Percentiles rank a stretch among this genome's conserved stretches.
Evolutionary conservation across 2,329 filamentous ascomycete genomes (phyloP).

Genomic region (Neopestalotiopsis sp.): DNA sequence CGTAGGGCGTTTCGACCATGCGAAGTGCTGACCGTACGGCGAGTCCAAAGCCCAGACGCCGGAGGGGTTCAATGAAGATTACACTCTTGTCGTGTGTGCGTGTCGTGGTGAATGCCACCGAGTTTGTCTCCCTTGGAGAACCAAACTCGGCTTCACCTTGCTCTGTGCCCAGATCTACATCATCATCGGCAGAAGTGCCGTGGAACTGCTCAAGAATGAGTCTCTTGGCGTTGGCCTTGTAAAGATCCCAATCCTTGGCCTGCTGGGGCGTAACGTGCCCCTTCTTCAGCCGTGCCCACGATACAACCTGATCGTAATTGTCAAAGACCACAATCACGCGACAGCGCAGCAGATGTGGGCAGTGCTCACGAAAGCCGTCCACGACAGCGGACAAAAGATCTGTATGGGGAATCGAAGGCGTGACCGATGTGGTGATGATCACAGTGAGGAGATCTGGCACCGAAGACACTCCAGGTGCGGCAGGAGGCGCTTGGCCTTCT

Average conservation of each 20-base stretch:
- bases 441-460: constrained; percentile 40
- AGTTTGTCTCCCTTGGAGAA: constrained; percentile 42
- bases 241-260: constrained; percentile 46
- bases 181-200: not conserved
- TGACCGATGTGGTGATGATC: constrained; percentile 61
- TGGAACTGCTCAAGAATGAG: constrained; percentile 43
- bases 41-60: constrained; percentile 57
- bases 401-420: constrained; percentile 58
- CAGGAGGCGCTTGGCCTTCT: not conserved
- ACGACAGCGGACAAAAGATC: constrained; percentile 56
- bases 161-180: constrained; percentile 21
- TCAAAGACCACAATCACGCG: constrained; percentile 58
- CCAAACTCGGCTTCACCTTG: constrained; percentile 54
- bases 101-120: constrained; percentile 42
- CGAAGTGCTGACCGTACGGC: constrained; percentile 59
- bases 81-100: constrained; percentile 43
- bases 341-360: constrained; percentile 46
- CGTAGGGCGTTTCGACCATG: constrained; percentile 52
- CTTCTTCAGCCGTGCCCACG: constrained; percentile 55
- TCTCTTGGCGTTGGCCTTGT: constrained; percentile 53
- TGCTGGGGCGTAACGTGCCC: constrained; percentile 55
- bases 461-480: not conserved
- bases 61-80: constrained; percentile 54
- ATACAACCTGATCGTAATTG: constrained; percentile 52
- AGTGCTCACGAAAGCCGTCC: constrained; percentile 50